Evolutionary conservation across 352 stramenopile genomes (phyloP).

Genomic region (Chrysophaeum taylorii): DNA sequence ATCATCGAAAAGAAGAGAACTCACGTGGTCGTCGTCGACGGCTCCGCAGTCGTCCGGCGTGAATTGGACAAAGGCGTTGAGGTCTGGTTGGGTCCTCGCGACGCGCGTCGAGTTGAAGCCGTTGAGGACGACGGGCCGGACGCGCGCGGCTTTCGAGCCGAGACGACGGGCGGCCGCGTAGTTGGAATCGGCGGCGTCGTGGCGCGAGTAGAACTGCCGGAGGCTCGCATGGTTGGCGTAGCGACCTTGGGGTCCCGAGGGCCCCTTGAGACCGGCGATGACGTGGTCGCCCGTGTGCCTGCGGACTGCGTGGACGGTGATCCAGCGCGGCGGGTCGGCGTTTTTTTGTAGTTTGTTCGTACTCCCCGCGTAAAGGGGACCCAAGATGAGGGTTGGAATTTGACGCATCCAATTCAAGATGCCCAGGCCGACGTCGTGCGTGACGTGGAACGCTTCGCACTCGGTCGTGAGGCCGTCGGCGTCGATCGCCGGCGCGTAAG

Average conservation of each 20-base stretch:
- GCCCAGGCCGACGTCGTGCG: neutral
- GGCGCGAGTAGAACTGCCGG: too few species aligned
- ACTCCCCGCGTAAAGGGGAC: too few species aligned
- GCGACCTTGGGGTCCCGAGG: neutral
- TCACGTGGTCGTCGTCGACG: too few species aligned
- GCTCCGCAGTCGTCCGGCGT: too few species aligned
- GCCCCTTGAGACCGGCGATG: neutral
- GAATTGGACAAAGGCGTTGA: too few species aligned
- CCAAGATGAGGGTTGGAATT: neutral
- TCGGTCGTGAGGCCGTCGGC: neutral
- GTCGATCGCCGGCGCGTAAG: neutral
- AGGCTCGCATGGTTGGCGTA: neutral
- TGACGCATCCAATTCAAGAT: neutral
- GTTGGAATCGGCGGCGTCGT: too few species aligned
- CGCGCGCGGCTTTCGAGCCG: too few species aligned
- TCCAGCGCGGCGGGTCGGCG: neutral
- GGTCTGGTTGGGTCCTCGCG: too few species aligned
- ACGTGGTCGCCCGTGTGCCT: neutral
- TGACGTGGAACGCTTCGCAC: neutral
- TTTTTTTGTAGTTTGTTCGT: neutral
- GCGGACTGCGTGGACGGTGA: neutral
- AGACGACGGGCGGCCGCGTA: too few species aligned
- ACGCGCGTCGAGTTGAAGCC: too few species aligned
- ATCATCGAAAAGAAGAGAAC: too few species aligned
- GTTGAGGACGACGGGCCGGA: too few species aligned